Conservation (phyloP, 2,329 filamentous ascomycete species). For the Pestalotiopsis sp. region DNA sequence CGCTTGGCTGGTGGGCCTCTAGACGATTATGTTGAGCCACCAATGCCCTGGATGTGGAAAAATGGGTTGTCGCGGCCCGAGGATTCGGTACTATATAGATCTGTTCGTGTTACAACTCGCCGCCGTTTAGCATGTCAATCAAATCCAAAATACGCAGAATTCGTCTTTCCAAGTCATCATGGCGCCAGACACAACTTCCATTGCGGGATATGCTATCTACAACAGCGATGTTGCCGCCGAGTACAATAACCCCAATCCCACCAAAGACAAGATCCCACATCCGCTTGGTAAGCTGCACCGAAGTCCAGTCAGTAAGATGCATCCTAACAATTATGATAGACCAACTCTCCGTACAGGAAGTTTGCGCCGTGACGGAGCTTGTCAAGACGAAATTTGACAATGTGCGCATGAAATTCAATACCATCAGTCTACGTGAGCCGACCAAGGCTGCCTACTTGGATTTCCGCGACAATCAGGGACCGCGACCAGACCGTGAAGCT, state of each 20-base stretch:
- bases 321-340: neutral
- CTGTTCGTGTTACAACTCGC: neutral
- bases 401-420: slow-evolving; percentile 53
- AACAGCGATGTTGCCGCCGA: neutral
- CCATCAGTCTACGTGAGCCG: slow-evolving; percentile 68
- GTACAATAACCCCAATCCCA: neutral
- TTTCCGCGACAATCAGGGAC: slow-evolving; percentile 53
- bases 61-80: neutral
- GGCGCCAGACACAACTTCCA: neutral
- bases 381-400: neutral
- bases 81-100: neutral
- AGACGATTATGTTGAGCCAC: too few relatives aligned
- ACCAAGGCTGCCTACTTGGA: slow-evolving; percentile 66
- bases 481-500: slow-evolving; percentile 53
- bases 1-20: neutral
- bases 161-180: neutral
- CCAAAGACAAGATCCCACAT: neutral
- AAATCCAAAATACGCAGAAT: neutral
- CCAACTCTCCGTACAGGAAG: neutral
- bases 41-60: neutral
- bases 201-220: neutral
- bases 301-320: neutral
- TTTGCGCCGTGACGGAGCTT: neutral
- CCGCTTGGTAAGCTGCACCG: neutral
- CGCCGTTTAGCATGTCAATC: neutral